These are phyloP conservation scores for Puccinia horiana DNA, from an alignment of 1,284 basidiomycete genomes.

Conservation along the genomic window DNA sequence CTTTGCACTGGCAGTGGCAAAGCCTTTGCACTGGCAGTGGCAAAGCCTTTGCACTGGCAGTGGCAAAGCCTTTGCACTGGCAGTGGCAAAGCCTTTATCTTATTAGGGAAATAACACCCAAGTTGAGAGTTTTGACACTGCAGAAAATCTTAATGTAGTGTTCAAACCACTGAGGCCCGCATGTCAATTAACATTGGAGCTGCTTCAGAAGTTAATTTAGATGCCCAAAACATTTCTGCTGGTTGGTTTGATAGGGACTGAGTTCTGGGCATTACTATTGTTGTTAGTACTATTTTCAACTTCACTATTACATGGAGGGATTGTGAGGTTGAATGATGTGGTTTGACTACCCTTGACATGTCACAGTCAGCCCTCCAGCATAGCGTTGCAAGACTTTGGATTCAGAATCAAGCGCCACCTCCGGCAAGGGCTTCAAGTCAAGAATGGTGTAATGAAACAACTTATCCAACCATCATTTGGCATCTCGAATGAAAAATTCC, in stretches of 20 bases:
- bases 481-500: conserved; percentile 93
- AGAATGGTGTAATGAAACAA: conserved; percentile 80
- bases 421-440: conserved; percentile 76
- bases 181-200: conserved; percentile 81
- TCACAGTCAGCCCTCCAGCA: conserved; percentile 67
- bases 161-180: conserved; percentile 71
- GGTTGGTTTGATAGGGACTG: not conserved
- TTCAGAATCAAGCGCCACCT: conserved; percentile 83
- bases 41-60: too few species aligned
- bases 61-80: too few species aligned
- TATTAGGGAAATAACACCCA: too few species aligned
- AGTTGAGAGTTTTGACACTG: conserved; percentile 78
- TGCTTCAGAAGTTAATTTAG: conserved; percentile 81
- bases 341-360: conserved; percentile 62
- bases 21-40: too few species aligned
- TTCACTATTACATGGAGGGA: conserved; percentile 47
- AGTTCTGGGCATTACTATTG: not conserved
- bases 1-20: too few species aligned
- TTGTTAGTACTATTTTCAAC: not conserved
- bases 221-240: conserved; percentile 72
- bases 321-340: conserved; percentile 56
- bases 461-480: conserved; percentile 83
- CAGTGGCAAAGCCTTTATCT: too few species aligned
- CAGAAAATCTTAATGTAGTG: conserved; percentile 69
- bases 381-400: conserved; percentile 82